A percentile compares a stretch with the other conserved stretches of the same genome.
These are phyloP conservation scores for Nannizziopsis barbatae DNA, from an alignment of 2,329 filamentous ascomycete genomes.

Conservation along the genomic window DNA sequence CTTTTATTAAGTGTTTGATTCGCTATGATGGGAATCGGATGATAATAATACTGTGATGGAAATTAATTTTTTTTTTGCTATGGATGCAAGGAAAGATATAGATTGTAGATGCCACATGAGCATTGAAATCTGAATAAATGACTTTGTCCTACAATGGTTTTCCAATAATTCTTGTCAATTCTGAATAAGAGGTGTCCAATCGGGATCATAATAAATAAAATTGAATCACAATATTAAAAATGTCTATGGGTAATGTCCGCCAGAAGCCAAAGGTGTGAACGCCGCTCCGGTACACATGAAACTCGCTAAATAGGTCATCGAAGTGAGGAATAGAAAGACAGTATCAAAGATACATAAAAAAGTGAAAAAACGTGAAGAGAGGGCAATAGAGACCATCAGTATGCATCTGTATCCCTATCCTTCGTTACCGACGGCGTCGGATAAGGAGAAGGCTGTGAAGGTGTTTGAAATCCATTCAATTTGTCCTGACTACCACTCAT, in stretches of 20 bases:
- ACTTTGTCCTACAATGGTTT: background rate
- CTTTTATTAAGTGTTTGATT: conserved; percentile 59
- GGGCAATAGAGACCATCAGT: too few species aligned
- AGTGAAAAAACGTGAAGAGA: too few species aligned
- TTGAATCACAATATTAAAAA: background rate
- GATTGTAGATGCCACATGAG: background rate
- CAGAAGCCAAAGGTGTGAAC: too few species aligned
- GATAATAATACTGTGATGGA: background rate
- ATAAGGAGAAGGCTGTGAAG: background rate
- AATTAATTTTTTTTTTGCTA: background rate
- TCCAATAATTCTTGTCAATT: background rate
- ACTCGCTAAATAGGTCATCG: background rate
- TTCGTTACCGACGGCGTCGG: too few species aligned
- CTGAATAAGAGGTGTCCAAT: too few species aligned
- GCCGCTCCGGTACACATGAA: background rate
- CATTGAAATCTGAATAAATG: background rate
- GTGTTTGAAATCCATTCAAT: background rate
- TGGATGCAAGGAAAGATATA: background rate
- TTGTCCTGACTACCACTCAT: background rate
- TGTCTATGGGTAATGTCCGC: background rate
- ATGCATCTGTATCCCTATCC: too few species aligned
- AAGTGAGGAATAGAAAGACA: too few species aligned
- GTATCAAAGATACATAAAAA: too few species aligned
- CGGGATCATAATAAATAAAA: background rate
- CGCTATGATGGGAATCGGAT: background rate